A percentile compares a stretch with the other conserved stretches of the same genome.
phyloP scores from a whole-genome alignment of 140 eudicot genomes.

The Bidens hawaiensis region DNA sequence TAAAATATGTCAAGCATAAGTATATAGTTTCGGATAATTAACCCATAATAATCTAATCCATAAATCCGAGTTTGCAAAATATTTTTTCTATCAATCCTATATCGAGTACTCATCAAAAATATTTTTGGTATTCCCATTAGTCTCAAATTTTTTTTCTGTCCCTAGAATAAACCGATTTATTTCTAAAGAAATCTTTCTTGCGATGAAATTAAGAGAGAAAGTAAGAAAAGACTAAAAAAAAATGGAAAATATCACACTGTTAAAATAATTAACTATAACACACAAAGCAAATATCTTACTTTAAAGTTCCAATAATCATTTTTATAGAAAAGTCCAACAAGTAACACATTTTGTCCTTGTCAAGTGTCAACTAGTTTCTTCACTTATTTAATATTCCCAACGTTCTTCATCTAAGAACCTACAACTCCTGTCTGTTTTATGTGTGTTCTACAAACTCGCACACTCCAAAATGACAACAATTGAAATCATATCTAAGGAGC shows the following conservation, averaged over 20 bases:
- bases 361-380: not conserved
- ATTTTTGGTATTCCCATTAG: no score
- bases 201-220: not conserved
- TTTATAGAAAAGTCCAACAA: not conserved
- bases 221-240: not conserved
- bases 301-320: not conserved
- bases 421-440: not conserved
- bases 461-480: constrained; percentile 21
- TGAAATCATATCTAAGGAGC: constrained; percentile 20
- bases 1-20: no score
- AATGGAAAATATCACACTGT: not conserved
- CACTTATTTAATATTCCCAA: constrained; percentile 16
- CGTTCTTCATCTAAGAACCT: constrained; percentile 1
- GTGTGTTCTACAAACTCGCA: constrained; percentile 6
- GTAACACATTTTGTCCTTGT: not conserved
- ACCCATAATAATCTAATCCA: no score
- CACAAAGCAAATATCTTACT: not conserved
- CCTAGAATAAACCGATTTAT: no score
- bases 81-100: no score
- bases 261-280: not conserved
- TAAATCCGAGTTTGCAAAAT: no score
- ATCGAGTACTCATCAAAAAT: no score
- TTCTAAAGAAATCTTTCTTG: not conserved
- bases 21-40: no score
- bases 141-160: no score